Evolutionary conservation across 106 monocot genomes (phyloP).

Genomic region (Allium cepa): DNA sequence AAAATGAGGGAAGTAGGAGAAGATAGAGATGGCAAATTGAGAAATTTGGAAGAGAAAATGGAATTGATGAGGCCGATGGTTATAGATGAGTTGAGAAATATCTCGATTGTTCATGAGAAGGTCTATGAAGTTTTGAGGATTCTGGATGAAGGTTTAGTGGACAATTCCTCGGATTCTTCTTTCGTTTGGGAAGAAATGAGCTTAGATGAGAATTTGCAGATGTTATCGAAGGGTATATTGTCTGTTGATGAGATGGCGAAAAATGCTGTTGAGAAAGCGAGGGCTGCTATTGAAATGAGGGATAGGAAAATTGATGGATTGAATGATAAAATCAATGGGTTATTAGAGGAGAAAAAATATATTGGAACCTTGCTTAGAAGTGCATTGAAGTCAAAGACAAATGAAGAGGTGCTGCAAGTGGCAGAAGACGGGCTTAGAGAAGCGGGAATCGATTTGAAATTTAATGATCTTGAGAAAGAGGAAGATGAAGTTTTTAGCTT

Average conservation of each 20-base stretch:
- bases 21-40: slow-evolving; percentile 41
- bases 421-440: slow-evolving; percentile 76
- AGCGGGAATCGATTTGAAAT: slow-evolving; percentile 63
- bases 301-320: slow-evolving; percentile 23
- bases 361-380: slow-evolving; percentile 82
- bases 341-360: slow-evolving; percentile 79
- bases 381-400: slow-evolving; percentile 63
- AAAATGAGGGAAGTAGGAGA: slow-evolving; percentile 28
- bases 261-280: slow-evolving; percentile 54
- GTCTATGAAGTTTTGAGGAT: slow-evolving; percentile 31
- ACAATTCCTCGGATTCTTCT: slow-evolving; percentile 32
- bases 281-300: slow-evolving; percentile 30
- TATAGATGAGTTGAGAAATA: slow-evolving; percentile 63
- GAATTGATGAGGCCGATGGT: slow-evolving; percentile 63
- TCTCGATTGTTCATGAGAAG: slow-evolving; percentile 48
- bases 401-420: slow-evolving; percentile 61
- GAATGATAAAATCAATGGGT: slow-evolving; percentile 37
- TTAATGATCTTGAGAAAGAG: slow-evolving; percentile 22
- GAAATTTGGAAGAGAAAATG: slow-evolving; percentile 47
- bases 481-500: slow-evolving; percentile 90
- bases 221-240: slow-evolving; percentile 38
- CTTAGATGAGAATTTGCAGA: slow-evolving; percentile 49
- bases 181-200: slow-evolving; percentile 81
- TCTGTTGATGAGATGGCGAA: slow-evolving; percentile 55
- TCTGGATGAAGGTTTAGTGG: slow-evolving; percentile 17